phyloP scores from a whole-genome alignment of 73 alveolate genomes.

The Stentor roeselii region DNA sequence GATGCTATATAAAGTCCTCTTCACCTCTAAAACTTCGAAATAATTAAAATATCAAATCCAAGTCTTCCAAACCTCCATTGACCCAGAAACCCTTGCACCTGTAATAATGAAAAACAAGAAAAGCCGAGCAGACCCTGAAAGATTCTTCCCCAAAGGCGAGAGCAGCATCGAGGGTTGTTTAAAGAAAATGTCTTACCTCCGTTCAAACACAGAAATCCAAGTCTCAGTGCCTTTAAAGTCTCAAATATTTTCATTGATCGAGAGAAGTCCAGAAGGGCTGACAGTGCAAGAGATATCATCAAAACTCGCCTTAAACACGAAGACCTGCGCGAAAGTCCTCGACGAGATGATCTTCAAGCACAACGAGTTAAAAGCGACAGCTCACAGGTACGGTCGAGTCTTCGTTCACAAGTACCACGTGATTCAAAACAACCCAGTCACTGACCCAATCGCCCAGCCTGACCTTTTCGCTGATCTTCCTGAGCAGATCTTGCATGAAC shows the following conservation, averaged over 20 bases:
- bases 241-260: neutral
- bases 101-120: neutral
- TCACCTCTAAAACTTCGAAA: too few species aligned
- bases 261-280: neutral
- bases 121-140: conserved; percentile 21
- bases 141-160: conserved; percentile 14
- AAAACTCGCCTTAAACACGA: neutral
- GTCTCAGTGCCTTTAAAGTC: neutral
- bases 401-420: conserved; percentile 22
- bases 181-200: neutral
- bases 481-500: neutral
- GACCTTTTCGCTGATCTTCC: neutral
- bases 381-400: conserved; percentile 22
- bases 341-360: conserved; percentile 18
- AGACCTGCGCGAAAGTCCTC: conserved; percentile 22
- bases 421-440: neutral
- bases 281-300: conserved; percentile 17
- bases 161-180: neutral
- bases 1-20: too few species aligned
- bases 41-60: too few species aligned
- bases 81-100: neutral
- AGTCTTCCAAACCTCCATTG: too few species aligned
- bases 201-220: neutral
- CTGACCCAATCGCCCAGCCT: neutral
- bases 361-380: neutral